Conservation (phyloP, 1,139 yeast genomes). For the Yamadazyma taylorii region DNA sequence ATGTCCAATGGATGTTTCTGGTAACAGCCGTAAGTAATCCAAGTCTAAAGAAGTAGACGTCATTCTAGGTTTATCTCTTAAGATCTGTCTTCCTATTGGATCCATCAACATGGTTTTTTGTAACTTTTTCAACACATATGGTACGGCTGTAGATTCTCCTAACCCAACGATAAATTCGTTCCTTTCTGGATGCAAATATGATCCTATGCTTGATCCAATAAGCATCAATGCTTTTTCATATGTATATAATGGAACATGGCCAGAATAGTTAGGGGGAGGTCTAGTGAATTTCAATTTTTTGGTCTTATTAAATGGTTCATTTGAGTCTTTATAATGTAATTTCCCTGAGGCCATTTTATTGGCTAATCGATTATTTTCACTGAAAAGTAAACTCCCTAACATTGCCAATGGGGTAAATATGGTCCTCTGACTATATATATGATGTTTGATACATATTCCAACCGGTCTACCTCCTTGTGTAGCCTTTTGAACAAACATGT, state of each 20-base stretch:
- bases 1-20: conserved; percentile 74
- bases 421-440: conserved; percentile 4
- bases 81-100: conserved; percentile 71
- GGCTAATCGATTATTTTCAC: conserved; percentile 53
- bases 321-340: conserved; percentile 42
- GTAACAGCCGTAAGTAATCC: conserved; percentile 57
- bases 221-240: conserved; percentile 67
- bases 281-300: conserved; percentile 33
- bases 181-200: conserved; percentile 78
- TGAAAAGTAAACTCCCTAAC: conserved; percentile 39
- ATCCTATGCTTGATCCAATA: conserved; percentile 77
- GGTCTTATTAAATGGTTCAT: conserved; percentile 27
- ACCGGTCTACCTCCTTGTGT: too few species aligned
- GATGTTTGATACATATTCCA: too few species aligned
- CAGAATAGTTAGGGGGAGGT: conserved; percentile 60
- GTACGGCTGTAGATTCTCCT: conserved; percentile 89
- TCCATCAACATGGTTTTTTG: conserved; percentile 75
- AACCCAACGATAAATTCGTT: conserved; percentile 86
- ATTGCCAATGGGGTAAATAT: conserved; percentile 17
- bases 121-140: conserved; percentile 59
- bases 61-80: conserved; percentile 80
- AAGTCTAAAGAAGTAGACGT: conserved; percentile 71
- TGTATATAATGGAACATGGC: conserved; percentile 73
- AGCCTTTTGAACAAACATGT: too few species aligned
- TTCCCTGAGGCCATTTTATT: conserved; percentile 58